A percentile compares a stretch with the other conserved stretches of the same genome.
Conservation (phyloP, 179 eudicot genomes). For the Beta corolliflora region DNA sequence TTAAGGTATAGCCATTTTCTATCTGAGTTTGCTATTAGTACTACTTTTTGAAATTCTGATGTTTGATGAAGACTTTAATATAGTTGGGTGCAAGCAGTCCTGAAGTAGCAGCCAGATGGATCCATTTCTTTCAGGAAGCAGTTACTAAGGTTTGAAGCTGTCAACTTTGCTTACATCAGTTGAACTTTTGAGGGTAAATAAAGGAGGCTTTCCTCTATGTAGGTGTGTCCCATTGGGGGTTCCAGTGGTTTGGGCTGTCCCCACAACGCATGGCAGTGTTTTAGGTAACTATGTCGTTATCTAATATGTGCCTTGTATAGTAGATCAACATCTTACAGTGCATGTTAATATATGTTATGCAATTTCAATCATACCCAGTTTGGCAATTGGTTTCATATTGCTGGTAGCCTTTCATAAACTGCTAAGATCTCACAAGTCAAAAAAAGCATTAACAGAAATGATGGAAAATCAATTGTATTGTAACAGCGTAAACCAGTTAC, state of each 20-base stretch:
- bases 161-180: conserved; percentile 8
- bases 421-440: no score
- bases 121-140: conserved; percentile 55
- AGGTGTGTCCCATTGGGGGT: conserved; percentile 43
- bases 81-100: conserved; percentile 75
- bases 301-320: not conserved
- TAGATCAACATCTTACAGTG: not conserved
- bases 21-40: conserved; percentile 11
- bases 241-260: conserved; percentile 34
- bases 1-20: conserved; percentile 48
- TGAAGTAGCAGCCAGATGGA: conserved; percentile 76
- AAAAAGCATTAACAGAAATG: no score
- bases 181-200: not conserved
- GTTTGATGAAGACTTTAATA: conserved; percentile 7
- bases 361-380: not conserved
- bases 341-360: not conserved
- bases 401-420: not conserved
- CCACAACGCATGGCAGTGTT: conserved; percentile 40
- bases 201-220: conserved; percentile 23
- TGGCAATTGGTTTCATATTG: not conserved
- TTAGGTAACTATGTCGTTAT: conserved; percentile 38
- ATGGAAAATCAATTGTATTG: no score
- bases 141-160: conserved; percentile 44
- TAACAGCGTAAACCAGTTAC: no score
- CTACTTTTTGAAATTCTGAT: not conserved